A percentile compares a stretch with the other conserved stretches of the same genome.
Conservation (phyloP, 768 basidiomycete species). For the Boletus sp. region DNA sequence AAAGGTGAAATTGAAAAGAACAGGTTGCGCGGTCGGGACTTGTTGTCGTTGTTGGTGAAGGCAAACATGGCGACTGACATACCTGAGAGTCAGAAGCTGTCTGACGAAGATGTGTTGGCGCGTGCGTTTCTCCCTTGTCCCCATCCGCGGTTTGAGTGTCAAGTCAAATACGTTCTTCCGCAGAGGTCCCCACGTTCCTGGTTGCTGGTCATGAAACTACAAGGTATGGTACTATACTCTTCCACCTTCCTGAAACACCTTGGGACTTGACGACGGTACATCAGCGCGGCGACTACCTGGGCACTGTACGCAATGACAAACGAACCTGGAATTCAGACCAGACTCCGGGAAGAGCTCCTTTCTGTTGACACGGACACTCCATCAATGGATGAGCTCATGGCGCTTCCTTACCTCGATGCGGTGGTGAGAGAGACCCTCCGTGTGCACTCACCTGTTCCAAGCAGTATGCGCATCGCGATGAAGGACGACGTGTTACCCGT, state of each 20-base stretch:
- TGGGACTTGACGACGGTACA: background rate
- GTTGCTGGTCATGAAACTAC: constrained; percentile 53
- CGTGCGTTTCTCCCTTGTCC: constrained; percentile 34
- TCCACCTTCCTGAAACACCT: background rate
- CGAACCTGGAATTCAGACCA: constrained; percentile 45
- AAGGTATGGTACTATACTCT: constrained; percentile 8
- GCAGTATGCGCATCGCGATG: constrained; percentile 41
- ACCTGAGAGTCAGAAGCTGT: constrained; percentile 50
- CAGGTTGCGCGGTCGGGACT: constrained; percentile 43
- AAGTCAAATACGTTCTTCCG: background rate
- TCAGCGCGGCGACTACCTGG: constrained; percentile 49
- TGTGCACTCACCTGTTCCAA: constrained; percentile 40
- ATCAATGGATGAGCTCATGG: constrained; percentile 64
- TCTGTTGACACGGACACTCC: constrained; percentile 52
- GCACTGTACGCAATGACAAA: constrained; percentile 20
- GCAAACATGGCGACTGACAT: constrained; percentile 38
- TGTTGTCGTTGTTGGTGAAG: constrained; percentile 53
- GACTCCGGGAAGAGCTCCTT: constrained; percentile 57
- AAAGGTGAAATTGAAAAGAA: constrained; percentile 34
- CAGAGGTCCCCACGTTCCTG: constrained; percentile 61
- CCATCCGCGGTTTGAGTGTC: background rate
- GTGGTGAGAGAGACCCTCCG: too few relatives aligned
- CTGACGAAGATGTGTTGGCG: constrained; percentile 59
- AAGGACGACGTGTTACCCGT: constrained; percentile 55
- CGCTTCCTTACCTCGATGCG: constrained; percentile 61